phyloP scores from a whole-genome alignment of 2,329 filamentous ascomycete genomes.

The Aspergillus novofumigatus region DNA sequence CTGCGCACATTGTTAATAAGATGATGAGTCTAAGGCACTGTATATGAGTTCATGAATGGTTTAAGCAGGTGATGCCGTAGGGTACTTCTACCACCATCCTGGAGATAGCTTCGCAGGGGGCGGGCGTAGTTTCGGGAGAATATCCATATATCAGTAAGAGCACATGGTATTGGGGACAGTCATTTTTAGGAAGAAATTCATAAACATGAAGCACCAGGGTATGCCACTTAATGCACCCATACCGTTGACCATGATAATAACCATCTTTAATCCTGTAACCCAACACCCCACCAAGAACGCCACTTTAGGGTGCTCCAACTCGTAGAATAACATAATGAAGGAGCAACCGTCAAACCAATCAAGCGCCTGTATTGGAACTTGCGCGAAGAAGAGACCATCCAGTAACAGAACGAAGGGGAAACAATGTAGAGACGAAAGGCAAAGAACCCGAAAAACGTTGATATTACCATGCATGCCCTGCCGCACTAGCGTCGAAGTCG shows the following conservation, averaged over 20 bases:
- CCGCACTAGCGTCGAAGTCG: slow-evolving; percentile 26
- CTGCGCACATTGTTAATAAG: background rate
- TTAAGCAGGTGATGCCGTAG: background rate
- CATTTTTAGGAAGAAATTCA: background rate
- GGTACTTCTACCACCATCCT: background rate
- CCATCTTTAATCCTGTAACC: background rate
- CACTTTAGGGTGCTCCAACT: background rate
- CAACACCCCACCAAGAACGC: background rate
- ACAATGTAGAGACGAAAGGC: background rate
- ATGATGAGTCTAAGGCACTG: background rate
- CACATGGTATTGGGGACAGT: background rate
- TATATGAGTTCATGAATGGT: background rate
- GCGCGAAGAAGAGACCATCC: background rate
- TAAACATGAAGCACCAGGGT: background rate
- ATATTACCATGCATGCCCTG: slow-evolving; percentile 21
- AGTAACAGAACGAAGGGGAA: background rate
- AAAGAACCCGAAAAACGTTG: background rate
- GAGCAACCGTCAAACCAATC: background rate
- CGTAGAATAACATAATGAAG: background rate
- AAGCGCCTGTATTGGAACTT: background rate
- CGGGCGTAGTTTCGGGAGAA: background rate
- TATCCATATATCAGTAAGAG: background rate
- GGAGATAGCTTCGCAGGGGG: background rate
- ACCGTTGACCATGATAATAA: background rate
- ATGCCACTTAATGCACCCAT: background rate